These are phyloP conservation scores for Nannizzia gypsea DNA, from an alignment of 2,329 filamentous ascomycete species.

Conservation along the genomic window DNA sequence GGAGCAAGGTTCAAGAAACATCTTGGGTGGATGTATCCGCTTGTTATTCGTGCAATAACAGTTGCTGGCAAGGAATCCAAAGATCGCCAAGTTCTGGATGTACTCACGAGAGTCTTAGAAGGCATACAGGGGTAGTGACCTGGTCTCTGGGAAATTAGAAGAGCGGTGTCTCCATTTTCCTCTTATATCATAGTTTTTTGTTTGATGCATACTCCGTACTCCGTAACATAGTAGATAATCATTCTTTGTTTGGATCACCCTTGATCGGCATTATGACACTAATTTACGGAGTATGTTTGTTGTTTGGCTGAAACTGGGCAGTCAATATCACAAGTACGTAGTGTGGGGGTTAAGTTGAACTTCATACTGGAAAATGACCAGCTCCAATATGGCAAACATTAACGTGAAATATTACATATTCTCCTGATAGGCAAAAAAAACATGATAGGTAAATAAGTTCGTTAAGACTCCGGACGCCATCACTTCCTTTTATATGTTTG, in stretches of 20 bases:
- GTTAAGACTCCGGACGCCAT: not conserved
- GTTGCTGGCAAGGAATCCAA: slow-evolving; percentile 31
- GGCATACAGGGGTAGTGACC: slow-evolving; percentile 8
- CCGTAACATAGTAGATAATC: not conserved
- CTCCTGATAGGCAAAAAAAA: not conserved
- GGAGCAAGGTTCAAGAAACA: slow-evolving; percentile 51
- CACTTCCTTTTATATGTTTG: not conserved
- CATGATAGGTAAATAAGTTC: not conserved
- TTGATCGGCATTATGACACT: not conserved
- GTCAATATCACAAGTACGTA: not conserved
- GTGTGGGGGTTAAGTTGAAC: not conserved
- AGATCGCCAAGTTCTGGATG: slow-evolving; percentile 29
- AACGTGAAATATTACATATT: not conserved
- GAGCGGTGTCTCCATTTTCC: not conserved
- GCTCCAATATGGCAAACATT: not conserved
- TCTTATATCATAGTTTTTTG: not conserved
- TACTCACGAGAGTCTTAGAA: slow-evolving; percentile 50
- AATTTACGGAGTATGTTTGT: slow-evolving; percentile 1
- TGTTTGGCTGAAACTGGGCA: not conserved
- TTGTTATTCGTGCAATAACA: slow-evolving; percentile 39
- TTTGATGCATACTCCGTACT: not conserved
- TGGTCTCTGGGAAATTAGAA: not conserved
- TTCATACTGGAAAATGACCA: not conserved
- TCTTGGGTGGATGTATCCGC: slow-evolving; percentile 65
- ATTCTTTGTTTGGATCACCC: not conserved